Percentiles rank a stretch among this genome's conserved stretches.
phyloP scores from a whole-genome alignment of 2,329 filamentous ascomycete genomes.

The Coniella lustricola region DNA sequence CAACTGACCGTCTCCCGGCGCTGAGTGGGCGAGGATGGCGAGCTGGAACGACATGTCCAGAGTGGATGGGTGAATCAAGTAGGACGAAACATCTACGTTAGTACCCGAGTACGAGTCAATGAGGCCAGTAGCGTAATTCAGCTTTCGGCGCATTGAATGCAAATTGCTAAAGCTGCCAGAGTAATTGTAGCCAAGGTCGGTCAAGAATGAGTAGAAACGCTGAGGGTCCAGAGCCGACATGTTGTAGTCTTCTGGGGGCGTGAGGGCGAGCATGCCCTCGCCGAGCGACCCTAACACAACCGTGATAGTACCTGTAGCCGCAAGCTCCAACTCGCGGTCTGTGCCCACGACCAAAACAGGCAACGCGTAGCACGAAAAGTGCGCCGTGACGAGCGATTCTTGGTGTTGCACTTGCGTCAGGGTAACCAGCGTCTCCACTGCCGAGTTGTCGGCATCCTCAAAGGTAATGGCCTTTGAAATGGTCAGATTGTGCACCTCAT shows the following conservation, averaged over 20 bases:
- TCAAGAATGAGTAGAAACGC: conserved; percentile 10
- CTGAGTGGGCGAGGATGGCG: conserved; percentile 25
- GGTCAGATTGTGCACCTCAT: conserved; percentile 18
- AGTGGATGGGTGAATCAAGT: conserved; percentile 27
- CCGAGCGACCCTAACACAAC: neutral
- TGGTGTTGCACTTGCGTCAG: neutral
- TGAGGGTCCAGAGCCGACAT: conserved; percentile 4
- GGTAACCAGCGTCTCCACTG: conserved; percentile 7
- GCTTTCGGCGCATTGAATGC: neutral
- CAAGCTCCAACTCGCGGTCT: neutral
- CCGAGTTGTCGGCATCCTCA: conserved; percentile 8
- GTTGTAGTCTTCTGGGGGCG: neutral
- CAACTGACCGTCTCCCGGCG: conserved; percentile 27
- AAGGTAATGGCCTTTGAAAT: conserved; percentile 19
- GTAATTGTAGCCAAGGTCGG: conserved; percentile 8
- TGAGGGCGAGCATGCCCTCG: neutral
- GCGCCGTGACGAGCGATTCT: neutral
- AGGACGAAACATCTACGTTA: neutral
- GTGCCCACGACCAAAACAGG: neutral
- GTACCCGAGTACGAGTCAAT: neutral
- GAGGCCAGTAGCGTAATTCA: neutral
- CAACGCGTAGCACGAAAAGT: neutral
- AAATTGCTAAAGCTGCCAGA: neutral
- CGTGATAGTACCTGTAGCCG: neutral
- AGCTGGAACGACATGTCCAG: conserved; percentile 31